A percentile compares a stretch with the other conserved stretches of the same genome.
phyloP scores from a whole-genome alignment of 108 stramenopile genomes.

The Tribonema minus region DNA sequence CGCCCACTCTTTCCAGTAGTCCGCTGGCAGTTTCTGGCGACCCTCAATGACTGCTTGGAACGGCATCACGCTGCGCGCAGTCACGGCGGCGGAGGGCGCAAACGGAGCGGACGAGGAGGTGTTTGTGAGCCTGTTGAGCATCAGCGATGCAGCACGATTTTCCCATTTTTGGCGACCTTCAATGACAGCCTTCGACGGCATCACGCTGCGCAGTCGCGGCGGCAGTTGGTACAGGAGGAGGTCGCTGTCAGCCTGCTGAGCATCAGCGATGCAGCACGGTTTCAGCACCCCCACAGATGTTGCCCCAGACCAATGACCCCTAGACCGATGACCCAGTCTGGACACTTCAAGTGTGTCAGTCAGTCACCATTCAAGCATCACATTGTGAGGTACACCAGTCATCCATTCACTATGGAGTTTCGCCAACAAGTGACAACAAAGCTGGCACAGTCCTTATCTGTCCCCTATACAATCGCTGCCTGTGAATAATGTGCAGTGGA shows the following conservation, averaged over 20 bases:
- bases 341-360: no score
- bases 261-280: neutral
- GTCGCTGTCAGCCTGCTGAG: neutral
- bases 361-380: no score
- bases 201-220: neutral
- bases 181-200: neutral
- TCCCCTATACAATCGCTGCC: no score
- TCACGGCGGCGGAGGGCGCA: neutral
- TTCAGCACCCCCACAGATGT: neutral
- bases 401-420: no score
- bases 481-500: no score
- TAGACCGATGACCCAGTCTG: neutral
- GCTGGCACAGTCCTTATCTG: no score
- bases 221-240: no score
- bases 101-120: neutral
- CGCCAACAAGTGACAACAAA: no score
- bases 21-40: conserved; percentile 47
- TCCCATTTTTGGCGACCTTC: neutral
- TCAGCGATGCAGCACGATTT: neutral
- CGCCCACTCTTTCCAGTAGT: conserved; percentile 84
- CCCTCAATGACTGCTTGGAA: conserved; percentile 83
- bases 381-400: no score
- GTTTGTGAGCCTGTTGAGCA: neutral
- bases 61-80: conserved; percentile 62
- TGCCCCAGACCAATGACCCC: neutral